Conservation (phyloP, 768 basidiomycete species). For the Cubamyces sp. region DNA sequence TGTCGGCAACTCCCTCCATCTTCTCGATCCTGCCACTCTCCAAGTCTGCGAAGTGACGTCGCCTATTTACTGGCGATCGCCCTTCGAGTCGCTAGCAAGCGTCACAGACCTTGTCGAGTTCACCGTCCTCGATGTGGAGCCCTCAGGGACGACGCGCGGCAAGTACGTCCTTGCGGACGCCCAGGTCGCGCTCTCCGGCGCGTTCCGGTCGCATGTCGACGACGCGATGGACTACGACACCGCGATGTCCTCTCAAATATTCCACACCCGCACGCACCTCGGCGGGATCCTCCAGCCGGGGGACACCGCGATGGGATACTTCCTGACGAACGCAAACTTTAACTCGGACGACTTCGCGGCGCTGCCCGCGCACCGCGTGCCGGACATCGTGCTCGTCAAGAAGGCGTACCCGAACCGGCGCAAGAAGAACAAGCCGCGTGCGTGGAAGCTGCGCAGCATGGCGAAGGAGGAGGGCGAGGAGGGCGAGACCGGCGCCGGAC, state of each 20-base stretch:
- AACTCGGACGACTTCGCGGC: constrained; percentile 86
- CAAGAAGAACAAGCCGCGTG: constrained; percentile 85
- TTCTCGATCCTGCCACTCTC: constrained; percentile 88
- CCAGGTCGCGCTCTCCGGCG: constrained; percentile 85
- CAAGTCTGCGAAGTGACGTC: constrained; percentile 81
- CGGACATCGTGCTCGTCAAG: constrained; percentile 91
- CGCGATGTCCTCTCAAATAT: constrained; percentile 68
- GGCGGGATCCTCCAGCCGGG: constrained; percentile 94
- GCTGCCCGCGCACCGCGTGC: constrained; percentile 68
- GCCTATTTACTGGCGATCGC: constrained; percentile 86
- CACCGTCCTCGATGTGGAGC: constrained; percentile 92
- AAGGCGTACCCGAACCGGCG: constrained; percentile 94
- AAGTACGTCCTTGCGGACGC: constrained; percentile 87
- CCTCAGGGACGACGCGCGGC: constrained; percentile 69
- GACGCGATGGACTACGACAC: constrained; percentile 68
- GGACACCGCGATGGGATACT: constrained; percentile 90
- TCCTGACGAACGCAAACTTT: constrained; percentile 87
- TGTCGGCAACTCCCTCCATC: constrained; percentile 88
- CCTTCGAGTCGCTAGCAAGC: constrained; percentile 83
- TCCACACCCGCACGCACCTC: constrained; percentile 95
- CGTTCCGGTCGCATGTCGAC: constrained; percentile 65
- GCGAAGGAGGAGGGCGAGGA: constrained; percentile 91
- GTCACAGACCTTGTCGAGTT: constrained; percentile 92
- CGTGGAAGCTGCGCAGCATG: constrained; percentile 90
- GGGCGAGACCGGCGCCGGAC: constrained; percentile 72